Evolutionary conservation across 306 rosid genomes (phyloP).

Genomic region (Cyclanthera cordifolia): DNA sequence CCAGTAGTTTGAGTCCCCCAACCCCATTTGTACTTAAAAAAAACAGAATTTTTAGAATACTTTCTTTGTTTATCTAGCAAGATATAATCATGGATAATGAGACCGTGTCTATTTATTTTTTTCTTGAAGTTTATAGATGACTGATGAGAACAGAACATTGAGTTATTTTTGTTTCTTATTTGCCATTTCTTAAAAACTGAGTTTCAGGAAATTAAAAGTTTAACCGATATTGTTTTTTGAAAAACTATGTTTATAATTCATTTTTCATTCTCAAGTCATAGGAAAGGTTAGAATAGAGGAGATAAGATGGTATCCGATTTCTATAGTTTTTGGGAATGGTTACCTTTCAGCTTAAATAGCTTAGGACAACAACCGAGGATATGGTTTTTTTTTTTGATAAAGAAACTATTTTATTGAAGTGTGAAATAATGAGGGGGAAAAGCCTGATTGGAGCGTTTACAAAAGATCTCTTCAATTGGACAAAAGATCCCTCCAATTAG

Average conservation of each 20-base stretch:
- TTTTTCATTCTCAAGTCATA: background rate
- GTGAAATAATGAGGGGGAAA: no score
- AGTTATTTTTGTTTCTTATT: background rate
- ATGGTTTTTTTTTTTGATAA: no score
- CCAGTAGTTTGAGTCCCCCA: no score
- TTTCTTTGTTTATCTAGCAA: background rate
- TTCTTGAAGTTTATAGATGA: background rate
- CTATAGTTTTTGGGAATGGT: background rate
- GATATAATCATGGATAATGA: background rate
- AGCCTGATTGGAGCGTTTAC: no score
- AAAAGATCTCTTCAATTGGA: no score
- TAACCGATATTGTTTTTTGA: background rate
- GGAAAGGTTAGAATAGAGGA: background rate
- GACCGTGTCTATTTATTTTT: background rate
- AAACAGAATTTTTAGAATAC: no score
- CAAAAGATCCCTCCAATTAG: no score
- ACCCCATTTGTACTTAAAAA: no score
- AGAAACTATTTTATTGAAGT: no score
- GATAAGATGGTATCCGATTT: background rate
- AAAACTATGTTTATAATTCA: background rate
- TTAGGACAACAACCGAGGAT: background rate
- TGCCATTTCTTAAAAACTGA: background rate
- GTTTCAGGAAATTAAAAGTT: background rate
- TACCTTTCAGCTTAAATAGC: background rate
- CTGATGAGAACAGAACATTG: background rate